Percentiles rank a stretch among this genome's conserved stretches.
Evolutionary conservation across 139 green algal genomes (phyloP).

Genomic region (Chlamydomonas sp.): DNA sequence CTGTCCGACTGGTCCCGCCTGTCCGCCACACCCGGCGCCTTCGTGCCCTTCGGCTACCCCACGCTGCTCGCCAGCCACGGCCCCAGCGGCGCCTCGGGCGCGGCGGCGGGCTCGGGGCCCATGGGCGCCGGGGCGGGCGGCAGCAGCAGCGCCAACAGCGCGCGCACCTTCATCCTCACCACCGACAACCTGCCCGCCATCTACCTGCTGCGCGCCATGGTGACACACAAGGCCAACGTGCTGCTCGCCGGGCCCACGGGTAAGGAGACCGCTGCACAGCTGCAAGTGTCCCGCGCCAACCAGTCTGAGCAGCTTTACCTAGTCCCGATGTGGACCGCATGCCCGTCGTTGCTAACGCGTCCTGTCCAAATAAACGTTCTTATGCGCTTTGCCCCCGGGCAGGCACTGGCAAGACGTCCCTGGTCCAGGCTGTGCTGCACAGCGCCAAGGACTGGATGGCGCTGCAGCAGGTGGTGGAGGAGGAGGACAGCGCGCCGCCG

Average conservation of each 20-base stretch:
- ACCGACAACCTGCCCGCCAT: slow-evolving; percentile 46
- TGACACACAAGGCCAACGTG: slow-evolving; percentile 25
- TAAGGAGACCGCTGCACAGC: neutral
- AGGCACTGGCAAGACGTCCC: slow-evolving; percentile 45
- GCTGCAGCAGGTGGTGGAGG: neutral
- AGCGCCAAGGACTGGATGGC: slow-evolving; percentile 42
- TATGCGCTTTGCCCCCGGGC: neutral
- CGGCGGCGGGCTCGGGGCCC: neutral
- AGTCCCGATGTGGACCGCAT: neutral
- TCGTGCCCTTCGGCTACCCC: slow-evolving; percentile 46
- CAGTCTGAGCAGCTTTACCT: neutral
- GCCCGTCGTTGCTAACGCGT: neutral
- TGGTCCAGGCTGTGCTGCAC: slow-evolving; percentile 29
- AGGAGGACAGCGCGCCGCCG: neutral
- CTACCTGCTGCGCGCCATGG: slow-evolving; percentile 43
- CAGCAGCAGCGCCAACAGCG: neutral
- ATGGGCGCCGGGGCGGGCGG: neutral
- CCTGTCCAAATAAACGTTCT: neutral
- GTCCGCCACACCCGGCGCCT: slow-evolving; percentile 26
- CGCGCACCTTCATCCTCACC: slow-evolving; percentile 43
- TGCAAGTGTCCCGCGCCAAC: too few relatives aligned
- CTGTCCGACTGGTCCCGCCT: slow-evolving; percentile 32
- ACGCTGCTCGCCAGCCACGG: slow-evolving; percentile 18
- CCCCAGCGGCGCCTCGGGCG: neutral
- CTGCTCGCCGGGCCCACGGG: slow-evolving; percentile 41